Evolutionary conservation across 2,329 filamentous ascomycete species (phyloP).

Genomic region (Diaporthe vexans): DNA sequence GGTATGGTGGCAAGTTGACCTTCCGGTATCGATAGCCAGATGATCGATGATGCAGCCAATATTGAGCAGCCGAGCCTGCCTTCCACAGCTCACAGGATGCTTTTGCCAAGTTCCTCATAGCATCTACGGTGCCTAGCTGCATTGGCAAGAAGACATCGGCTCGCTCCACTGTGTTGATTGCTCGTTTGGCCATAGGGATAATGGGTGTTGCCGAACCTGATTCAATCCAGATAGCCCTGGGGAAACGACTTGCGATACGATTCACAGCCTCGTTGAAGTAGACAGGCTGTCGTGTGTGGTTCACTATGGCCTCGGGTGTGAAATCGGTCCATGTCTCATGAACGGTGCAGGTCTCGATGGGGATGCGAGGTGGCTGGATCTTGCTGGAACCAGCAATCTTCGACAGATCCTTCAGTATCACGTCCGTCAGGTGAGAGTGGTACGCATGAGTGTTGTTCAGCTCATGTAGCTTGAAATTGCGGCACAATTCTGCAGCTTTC

Average conservation of each 20-base stretch:
- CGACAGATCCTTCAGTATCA: slow-evolving; percentile 42
- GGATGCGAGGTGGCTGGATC: slow-evolving; percentile 45
- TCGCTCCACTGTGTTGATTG: slow-evolving; percentile 40
- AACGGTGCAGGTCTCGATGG: slow-evolving; percentile 45
- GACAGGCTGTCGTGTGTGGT: slow-evolving; percentile 52
- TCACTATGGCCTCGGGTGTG: slow-evolving; percentile 42
- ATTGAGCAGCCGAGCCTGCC: slow-evolving; percentile 40
- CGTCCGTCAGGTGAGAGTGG: slow-evolving; percentile 49
- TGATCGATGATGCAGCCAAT: slow-evolving; percentile 47
- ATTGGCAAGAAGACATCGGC: slow-evolving; percentile 38
- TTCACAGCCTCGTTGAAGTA: slow-evolving; percentile 51
- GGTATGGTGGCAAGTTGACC: slow-evolving; percentile 48
- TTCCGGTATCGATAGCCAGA: slow-evolving; percentile 31
- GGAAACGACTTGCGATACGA: slow-evolving; percentile 45
- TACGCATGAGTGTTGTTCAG: slow-evolving; percentile 49
- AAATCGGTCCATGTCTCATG: slow-evolving; percentile 27
- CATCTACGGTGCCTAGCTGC: slow-evolving; percentile 20
- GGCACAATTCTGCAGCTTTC: slow-evolving; percentile 38
- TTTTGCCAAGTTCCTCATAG: slow-evolving; percentile 20
- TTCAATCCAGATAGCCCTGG: slow-evolving; percentile 50
- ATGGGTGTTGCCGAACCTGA: slow-evolving; percentile 52
- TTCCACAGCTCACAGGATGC: slow-evolving; percentile 44
- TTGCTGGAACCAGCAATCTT: slow-evolving; percentile 37
- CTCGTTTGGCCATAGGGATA: slow-evolving; percentile 50
- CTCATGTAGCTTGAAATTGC: slow-evolving; percentile 41